Conservation (phyloP, 2,329 filamentous ascomycete genomes). For the Phoma sp. region DNA sequence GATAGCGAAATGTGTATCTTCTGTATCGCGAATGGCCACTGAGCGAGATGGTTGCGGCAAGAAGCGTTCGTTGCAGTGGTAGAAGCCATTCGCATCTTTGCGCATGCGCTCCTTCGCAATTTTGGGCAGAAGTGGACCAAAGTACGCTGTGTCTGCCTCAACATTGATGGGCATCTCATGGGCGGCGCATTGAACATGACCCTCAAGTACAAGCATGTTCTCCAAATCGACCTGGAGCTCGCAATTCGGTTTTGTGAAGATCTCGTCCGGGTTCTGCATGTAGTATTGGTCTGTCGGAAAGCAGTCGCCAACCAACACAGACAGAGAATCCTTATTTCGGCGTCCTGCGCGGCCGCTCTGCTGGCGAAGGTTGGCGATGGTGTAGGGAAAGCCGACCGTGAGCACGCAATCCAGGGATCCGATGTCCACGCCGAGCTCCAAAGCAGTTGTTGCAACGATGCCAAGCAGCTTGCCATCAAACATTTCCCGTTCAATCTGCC, state of each 20-base stretch:
- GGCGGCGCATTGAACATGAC: slow-evolving; percentile 93
- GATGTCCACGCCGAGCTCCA: slow-evolving; percentile 95
- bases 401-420: slow-evolving; percentile 92
- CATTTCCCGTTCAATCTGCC: slow-evolving; percentile 92
- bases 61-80: slow-evolving; percentile 87
- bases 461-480: slow-evolving; percentile 93
- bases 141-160: slow-evolving; percentile 76
- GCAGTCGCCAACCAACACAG: slow-evolving; percentile 84
- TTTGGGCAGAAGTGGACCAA: slow-evolving; percentile 73
- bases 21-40: slow-evolving; percentile 87
- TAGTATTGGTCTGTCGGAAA: slow-evolving; percentile 94
- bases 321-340: slow-evolving; percentile 90
- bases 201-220: slow-evolving; percentile 89
- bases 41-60: slow-evolving; percentile 81
- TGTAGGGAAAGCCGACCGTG: slow-evolving; percentile 93
- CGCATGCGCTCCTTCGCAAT: slow-evolving; percentile 77
- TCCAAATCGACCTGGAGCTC: slow-evolving; percentile 89
- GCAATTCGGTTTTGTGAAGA: slow-evolving; percentile 89
- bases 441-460: slow-evolving; percentile 89
- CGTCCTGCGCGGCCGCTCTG: slow-evolving; percentile 93
- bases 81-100: slow-evolving; percentile 79
- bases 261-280: slow-evolving; percentile 93
- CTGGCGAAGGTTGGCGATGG: slow-evolving; percentile 90
- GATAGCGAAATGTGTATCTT: slow-evolving; percentile 92
- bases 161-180: slow-evolving; percentile 92